A percentile compares a stretch with the other conserved stretches of the same genome.
Evolutionary conservation across 805 yeast genomes (phyloP).

Genomic region (Priceomyces carsonii): DNA sequence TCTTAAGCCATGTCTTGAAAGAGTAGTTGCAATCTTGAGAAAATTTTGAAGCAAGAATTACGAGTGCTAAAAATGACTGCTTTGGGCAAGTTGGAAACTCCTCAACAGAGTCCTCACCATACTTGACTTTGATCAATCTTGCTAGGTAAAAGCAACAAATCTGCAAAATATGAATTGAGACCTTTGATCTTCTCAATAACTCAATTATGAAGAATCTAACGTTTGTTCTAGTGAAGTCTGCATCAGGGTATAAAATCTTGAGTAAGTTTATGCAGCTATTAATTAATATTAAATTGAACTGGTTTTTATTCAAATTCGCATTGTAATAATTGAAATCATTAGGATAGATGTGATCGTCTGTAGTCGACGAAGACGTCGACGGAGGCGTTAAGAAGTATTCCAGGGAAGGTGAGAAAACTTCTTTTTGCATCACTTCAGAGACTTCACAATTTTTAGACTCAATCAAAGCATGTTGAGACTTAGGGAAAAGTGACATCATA

Average conservation of each 20-base stretch:
- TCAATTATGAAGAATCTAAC: constrained; percentile 48
- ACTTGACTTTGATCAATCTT: constrained; percentile 34
- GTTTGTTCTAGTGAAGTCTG: constrained; percentile 13
- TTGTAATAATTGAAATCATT: constrained; percentile 42
- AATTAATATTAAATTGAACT: constrained; percentile 40
- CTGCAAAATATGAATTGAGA: constrained; percentile 63
- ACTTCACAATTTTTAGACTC: too few relatives aligned
- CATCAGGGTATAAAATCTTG: constrained; percentile 30
- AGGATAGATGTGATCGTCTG: constrained; percentile 20
- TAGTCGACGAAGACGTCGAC: constrained; percentile 2
- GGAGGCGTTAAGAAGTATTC: constrained; percentile 8
- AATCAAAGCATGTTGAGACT: too few relatives aligned
- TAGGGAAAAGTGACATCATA: too few relatives aligned
- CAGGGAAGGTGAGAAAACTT: too few relatives aligned
- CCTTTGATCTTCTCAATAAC: constrained; percentile 31
- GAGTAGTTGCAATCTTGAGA: constrained; percentile 72
- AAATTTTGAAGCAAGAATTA: constrained; percentile 73
- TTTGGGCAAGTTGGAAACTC: constrained; percentile 51
- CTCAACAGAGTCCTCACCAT: constrained; percentile 10
- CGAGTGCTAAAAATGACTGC: constrained; percentile 63
- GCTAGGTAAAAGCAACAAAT: constrained; percentile 66
- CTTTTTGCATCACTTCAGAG: too few relatives aligned
- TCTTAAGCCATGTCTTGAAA: constrained; percentile 70
- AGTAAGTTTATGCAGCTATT: constrained; percentile 37
- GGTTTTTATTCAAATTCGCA: constrained; percentile 37